Evolutionary conservation across 345 rosid genomes (phyloP).

Genomic region (Lumnitzera littorea): DNA sequence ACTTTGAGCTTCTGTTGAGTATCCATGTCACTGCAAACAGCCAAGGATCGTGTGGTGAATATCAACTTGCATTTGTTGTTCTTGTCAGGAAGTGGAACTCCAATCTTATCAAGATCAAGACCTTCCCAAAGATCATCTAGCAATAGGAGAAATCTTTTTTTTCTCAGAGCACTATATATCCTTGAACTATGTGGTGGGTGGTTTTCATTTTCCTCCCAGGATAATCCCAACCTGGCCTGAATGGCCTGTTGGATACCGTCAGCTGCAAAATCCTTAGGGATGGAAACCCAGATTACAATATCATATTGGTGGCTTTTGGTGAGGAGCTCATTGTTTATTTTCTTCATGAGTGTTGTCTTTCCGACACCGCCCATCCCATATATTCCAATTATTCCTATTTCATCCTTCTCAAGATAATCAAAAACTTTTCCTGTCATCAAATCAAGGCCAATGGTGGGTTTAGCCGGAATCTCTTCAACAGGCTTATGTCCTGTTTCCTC

Average conservation of each 20-base stretch:
- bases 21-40: constrained; percentile 17
- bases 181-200: neutral
- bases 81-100: constrained; percentile 26
- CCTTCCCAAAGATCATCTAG: no score
- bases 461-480: constrained; percentile 13
- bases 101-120: no score
- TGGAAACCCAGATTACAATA: constrained; percentile 30
- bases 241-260: neutral
- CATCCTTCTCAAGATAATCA: constrained; percentile 11
- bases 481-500: neutral
- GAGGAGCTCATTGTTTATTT: constrained; percentile 13
- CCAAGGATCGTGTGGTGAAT: constrained; percentile 17
- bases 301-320: constrained; percentile 19
- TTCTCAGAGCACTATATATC: no score
- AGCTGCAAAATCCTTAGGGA: constrained; percentile 23
- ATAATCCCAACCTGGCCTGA: no score
- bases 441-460: constrained; percentile 15
- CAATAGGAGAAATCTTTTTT: no score
- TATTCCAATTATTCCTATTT: constrained; percentile 11
- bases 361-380: constrained; percentile 21
- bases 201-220: no score
- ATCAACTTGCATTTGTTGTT: constrained; percentile 24
- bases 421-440: constrained; percentile 6
- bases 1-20: constrained; percentile 14
- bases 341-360: constrained; percentile 17